A percentile compares a stretch with the other conserved stretches of the same genome.
These are phyloP conservation scores for Pyronema domesticum DNA, from an alignment of 495 filamentous ascomycete species.

Conservation along the genomic window DNA sequence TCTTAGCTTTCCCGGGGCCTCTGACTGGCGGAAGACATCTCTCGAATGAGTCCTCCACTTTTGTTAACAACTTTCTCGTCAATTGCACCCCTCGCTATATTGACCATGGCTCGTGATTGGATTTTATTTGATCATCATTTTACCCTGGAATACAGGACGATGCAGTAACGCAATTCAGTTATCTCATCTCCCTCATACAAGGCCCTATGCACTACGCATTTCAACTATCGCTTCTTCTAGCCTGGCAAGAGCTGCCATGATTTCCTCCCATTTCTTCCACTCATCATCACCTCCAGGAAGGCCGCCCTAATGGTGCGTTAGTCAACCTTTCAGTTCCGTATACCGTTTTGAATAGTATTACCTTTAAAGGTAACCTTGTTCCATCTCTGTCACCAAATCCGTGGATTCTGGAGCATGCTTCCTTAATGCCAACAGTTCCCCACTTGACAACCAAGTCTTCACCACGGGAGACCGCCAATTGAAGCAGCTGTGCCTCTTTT, in stretches of 20 bases:
- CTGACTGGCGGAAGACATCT: too few relatives aligned
- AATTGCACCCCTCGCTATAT: too few relatives aligned
- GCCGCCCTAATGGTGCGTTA: conserved; percentile 27
- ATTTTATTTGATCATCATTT: too few relatives aligned
- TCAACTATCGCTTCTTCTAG: too few relatives aligned
- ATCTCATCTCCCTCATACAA: too few relatives aligned
- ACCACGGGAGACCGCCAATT: conserved; percentile 38
- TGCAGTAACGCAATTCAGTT: too few relatives aligned
- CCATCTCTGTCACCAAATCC: conserved; percentile 38
- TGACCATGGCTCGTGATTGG: too few relatives aligned
- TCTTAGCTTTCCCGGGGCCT: too few relatives aligned
- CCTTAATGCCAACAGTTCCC: conserved; percentile 43
- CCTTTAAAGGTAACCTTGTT: conserved; percentile 35
- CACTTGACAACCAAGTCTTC: conserved; percentile 41
- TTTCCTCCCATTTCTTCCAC: conserved; percentile 30
- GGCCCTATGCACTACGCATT: too few relatives aligned
- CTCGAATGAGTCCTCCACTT: too few relatives aligned
- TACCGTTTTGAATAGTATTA: background rate
- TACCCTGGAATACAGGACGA: too few relatives aligned
- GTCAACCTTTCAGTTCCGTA: background rate
- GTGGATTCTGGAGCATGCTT: conserved; percentile 36
- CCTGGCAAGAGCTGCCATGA: conserved; percentile 14
- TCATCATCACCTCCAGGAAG: conserved; percentile 30
- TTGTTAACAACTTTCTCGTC: too few relatives aligned
- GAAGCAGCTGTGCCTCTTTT: conserved; percentile 29